Conservation (phyloP, 2,329 filamentous ascomycete species). For the Verticillium dahliae region DNA sequence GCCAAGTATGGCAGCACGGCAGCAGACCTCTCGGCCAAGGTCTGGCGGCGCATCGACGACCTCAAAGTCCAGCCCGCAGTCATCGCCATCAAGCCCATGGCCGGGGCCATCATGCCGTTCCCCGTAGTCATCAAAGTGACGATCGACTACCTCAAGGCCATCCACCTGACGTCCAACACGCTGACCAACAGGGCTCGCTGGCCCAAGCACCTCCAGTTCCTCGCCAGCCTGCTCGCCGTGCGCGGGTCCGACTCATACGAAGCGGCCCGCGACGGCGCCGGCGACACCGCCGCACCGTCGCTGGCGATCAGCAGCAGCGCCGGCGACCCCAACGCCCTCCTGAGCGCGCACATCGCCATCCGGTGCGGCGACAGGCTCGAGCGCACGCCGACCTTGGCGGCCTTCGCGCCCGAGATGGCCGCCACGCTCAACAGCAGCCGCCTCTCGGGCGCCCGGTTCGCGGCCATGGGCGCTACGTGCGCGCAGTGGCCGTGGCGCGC, state of each 20-base stretch:
- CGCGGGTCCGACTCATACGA: neutral
- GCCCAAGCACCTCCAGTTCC: neutral
- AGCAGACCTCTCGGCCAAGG: constrained; percentile 14
- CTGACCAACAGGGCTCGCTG: neutral
- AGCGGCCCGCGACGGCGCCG: neutral
- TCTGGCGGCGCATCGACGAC: constrained; percentile 15
- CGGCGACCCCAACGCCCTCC: too few species aligned
- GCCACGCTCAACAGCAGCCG: constrained; percentile 17
- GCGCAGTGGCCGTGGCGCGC: constrained; percentile 29
- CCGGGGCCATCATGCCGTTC: constrained; percentile 10
- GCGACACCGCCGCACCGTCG: neutral
- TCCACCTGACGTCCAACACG: neutral
- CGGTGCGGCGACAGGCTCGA: constrained; percentile 26
- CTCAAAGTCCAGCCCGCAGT: constrained; percentile 17
- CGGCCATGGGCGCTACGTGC: constrained; percentile 18
- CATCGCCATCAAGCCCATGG: constrained; percentile 5
- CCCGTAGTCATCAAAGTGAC: constrained; percentile 2
- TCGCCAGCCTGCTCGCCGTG: neutral
- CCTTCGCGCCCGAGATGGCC: constrained; percentile 17
- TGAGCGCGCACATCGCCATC: constrained; percentile 17
- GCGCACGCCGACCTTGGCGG: constrained; percentile 18
- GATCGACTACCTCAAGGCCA: neutral
- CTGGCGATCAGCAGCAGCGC: too few species aligned
- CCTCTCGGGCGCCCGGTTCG: constrained; percentile 16
- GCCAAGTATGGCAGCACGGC: constrained; percentile 12